Evolutionary conservation across 768 basidiomycete genomes (phyloP).

Genomic region (Boletus eberwhitei): DNA sequence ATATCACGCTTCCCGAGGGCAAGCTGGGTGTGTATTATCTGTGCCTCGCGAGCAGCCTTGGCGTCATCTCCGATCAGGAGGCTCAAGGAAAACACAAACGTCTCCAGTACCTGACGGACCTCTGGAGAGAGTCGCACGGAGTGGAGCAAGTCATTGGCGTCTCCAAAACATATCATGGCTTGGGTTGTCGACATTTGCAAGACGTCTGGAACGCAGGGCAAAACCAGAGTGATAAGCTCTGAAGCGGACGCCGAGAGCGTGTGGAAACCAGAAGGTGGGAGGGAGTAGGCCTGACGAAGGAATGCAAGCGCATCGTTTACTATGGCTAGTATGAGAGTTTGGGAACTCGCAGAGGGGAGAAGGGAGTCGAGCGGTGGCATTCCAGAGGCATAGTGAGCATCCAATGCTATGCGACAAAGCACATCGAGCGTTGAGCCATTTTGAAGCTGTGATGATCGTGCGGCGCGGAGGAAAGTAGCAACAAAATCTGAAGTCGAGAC

Average conservation of each 20-base stretch:
- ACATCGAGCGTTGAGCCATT: constrained; percentile 64
- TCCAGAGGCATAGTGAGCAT: constrained; percentile 60
- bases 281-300: constrained; percentile 52
- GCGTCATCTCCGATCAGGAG: constrained; percentile 66
- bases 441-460: constrained; percentile 61
- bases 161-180: constrained; percentile 45
- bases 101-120: constrained; percentile 56
- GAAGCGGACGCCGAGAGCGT: constrained; percentile 56
- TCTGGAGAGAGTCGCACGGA: constrained; percentile 49
- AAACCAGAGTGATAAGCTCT: constrained; percentile 58
- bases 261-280: constrained; percentile 51
- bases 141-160: constrained; percentile 53
- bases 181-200: constrained; percentile 61
- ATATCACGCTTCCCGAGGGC: constrained; percentile 56
- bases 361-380: constrained; percentile 52
- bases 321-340: constrained; percentile 47
- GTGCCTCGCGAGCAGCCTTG: constrained; percentile 66
- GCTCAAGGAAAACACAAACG: constrained; percentile 55
- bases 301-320: constrained; percentile 61
- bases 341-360: constrained; percentile 47
- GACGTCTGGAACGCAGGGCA: constrained; percentile 58
- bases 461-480: constrained; percentile 62
- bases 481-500: constrained; percentile 61
- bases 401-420: constrained; percentile 63
- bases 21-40: constrained; percentile 67